Base-by-base conservation (phyloP, 2,329 filamentous ascomycete genomes). In the Dactylellina leptospora region DNA sequence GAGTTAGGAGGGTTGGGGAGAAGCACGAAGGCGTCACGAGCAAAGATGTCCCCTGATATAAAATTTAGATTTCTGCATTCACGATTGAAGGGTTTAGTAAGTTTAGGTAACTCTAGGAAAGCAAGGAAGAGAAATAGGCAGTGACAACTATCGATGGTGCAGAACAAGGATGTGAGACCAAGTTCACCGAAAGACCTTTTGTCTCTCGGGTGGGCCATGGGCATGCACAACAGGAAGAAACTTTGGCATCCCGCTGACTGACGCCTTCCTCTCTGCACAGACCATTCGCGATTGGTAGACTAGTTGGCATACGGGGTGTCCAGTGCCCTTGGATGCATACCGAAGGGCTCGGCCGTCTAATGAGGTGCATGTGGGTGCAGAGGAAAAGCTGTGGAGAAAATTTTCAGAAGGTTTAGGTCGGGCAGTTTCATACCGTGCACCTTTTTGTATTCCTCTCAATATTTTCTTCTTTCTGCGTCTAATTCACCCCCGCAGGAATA, bases 361-460 rank as follows among this genome's bases (percentile, higher is more conserved):
- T 42, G 53, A 44, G 22, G 44, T 56, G 64, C 64, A 58, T 45
- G 47, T 54, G 58, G 36, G 36, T 40, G 68, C 59, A 64, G 44
- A 53, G 48, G 27, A 54, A 50, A 48, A 53, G 54, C 56, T 53
- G 59, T 64, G 68, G 59, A 64, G 68, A 60, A 72, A 56, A 18
- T 72, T 72, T 64, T 48, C 36, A 47, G 47, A 51, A 54, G 60
- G 53, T 51, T 72, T 63, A 64, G 47, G 53, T 72, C 53, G 58
- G 59, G 50, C 53, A 72, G 68, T 72, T 72, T 72, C 68, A 72
- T 72, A 62, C 68, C 64, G 62, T 71, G 64, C 25, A n/a, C 59
- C 38, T 56, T 62, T 62, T 25, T 59, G 36, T 64, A 48, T 48
- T 27, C 28, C 22, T 30, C 36, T 54, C 48, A 51, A 38, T 62